Conservation (phyloP, 495 filamentous ascomycete genomes). For the Trichoderma virens region DNA sequence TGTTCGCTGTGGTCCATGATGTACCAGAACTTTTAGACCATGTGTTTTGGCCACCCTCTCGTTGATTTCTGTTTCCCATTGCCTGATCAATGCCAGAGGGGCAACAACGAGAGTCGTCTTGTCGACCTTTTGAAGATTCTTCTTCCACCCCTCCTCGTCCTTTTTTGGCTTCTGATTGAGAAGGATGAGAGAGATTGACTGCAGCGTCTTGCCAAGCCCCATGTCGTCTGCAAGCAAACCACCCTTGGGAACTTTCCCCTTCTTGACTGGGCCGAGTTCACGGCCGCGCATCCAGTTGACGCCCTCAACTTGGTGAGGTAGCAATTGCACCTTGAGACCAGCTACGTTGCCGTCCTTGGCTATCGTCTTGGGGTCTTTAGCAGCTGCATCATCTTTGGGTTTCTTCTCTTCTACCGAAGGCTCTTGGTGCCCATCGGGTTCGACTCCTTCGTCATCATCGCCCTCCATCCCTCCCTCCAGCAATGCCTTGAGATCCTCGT, state of each 20-base stretch:
- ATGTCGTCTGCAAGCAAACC: conserved; percentile 86
- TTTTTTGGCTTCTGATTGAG: conserved; percentile 64
- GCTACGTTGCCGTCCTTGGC: conserved; percentile 38
- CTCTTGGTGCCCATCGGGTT: conserved; percentile 19
- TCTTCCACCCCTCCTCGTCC: conserved; percentile 43
- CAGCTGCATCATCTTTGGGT: neutral
- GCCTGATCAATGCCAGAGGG: conserved; percentile 90
- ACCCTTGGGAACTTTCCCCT: conserved; percentile 71
- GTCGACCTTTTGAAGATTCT: conserved; percentile 54
- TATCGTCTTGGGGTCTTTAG: neutral
- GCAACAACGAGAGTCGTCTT: conserved; percentile 86
- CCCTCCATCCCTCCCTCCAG: conserved; percentile 84
- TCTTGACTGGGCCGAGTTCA: conserved; percentile 71
- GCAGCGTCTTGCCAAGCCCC: conserved; percentile 79
- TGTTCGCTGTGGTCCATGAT: conserved; percentile 79
- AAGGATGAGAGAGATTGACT: conserved; percentile 75
- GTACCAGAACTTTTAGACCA: conserved; percentile 69
- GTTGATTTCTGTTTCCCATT: conserved; percentile 91
- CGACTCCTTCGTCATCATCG: conserved; percentile 49
- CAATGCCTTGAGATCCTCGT: conserved; percentile 78
- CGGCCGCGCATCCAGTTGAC: conserved; percentile 89
- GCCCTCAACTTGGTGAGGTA: conserved; percentile 89
- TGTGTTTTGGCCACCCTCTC: conserved; percentile 64
- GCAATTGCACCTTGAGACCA: conserved; percentile 75
- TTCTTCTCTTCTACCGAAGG: conserved; percentile 4